Evolutionary conservation across 768 basidiomycete species (phyloP), one percentile per base, ranked within the genome.

Genomic region (Mycena maculata): DNA sequence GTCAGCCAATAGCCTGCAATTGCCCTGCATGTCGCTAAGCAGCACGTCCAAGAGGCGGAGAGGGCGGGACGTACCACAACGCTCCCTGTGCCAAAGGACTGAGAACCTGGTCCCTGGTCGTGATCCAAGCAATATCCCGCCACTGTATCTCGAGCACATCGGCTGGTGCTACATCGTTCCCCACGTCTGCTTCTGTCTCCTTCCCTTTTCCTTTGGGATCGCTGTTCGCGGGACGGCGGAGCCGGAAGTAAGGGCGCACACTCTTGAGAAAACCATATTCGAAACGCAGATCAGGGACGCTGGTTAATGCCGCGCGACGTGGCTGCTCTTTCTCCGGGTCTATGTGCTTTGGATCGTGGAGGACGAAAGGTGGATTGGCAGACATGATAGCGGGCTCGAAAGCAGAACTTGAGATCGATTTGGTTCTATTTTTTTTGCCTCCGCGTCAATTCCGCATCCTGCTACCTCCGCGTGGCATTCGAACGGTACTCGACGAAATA

Each of bases 221-320:
- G 31, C 16, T 44, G 56, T 1, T 8, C 9, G 30, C n/a, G n/a
- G n/a, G n/a, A n/a, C n/a, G 69, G 41, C 76, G 78, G 52, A 90
- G 72, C 55, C 85, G 81, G 53, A 89, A 78, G 72, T 83, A 88
- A 10, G 82, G 81, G 27, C 79, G 82, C 67, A 92, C 83, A 69
- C 88, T 90, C 68, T 83, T 84, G 62, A 92, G 66, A 76, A 91
- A 94, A 55, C 86, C 88, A 63, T 87, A 84, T 73, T 93, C 92
- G 79, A 92, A 92, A 28, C 92, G 90, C 39, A 93, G 79, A 74
- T 94, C 92, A 28, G 92, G 91, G 57, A 93, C 88, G 45, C 79
- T 74, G 27, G 88, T 86, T n/a, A 89, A 75, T 55, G 79, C 83
- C 16, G 74, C 76, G n/a, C 77, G 78, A 31, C 75, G 72, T 1